Percentiles rank a stretch among this genome's conserved stretches.
Conservation (phyloP, 2,329 filamentous ascomycete species). For the Elsinoe australis region DNA sequence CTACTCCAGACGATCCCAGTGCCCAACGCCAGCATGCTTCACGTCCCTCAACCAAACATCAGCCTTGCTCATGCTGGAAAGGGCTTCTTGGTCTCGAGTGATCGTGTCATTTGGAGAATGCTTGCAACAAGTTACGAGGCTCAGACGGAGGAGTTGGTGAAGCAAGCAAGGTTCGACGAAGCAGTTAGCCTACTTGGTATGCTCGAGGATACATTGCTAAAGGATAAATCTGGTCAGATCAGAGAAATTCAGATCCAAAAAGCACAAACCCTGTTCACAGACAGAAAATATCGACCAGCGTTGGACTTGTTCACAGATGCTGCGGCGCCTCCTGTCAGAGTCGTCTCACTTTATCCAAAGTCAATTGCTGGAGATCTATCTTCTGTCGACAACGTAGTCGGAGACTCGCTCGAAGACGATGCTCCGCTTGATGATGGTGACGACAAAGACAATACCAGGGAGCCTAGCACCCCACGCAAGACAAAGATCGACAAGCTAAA, state of each 20-base stretch:
- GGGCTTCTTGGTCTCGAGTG: conserved; percentile 87
- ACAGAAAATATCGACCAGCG: conserved; percentile 74
- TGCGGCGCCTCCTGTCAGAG: conserved; percentile 78
- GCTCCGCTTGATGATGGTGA: conserved; percentile 20
- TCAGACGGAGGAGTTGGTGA: conserved; percentile 75
- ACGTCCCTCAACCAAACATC: conserved; percentile 86
- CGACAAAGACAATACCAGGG: conserved; percentile 25
- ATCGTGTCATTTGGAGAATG: conserved; percentile 93
- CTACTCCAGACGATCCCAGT: conserved; percentile 77
- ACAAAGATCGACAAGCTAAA: conserved; percentile 43
- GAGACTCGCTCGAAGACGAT: conserved; percentile 35
- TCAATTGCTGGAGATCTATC: conserved; percentile 78
- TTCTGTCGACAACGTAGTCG: conserved; percentile 46
- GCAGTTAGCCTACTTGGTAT: conserved; percentile 81
- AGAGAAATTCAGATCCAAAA: conserved; percentile 87
- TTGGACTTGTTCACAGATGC: conserved; percentile 89
- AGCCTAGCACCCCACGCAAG: conserved; percentile 30
- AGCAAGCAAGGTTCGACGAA: conserved; percentile 71
- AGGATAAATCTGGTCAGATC: conserved; percentile 71
- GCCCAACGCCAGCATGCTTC: conserved; percentile 72
- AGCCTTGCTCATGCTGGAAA: conserved; percentile 95
- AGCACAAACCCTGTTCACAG: conserved; percentile 73
- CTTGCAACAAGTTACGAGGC: conserved; percentile 82
- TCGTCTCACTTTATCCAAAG: conserved; percentile 75
- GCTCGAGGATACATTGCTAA: conserved; percentile 84